These are phyloP conservation scores for Elongisporangium anandrum DNA, from an alignment of 352 stramenopile species.

Conservation along the genomic window DNA sequence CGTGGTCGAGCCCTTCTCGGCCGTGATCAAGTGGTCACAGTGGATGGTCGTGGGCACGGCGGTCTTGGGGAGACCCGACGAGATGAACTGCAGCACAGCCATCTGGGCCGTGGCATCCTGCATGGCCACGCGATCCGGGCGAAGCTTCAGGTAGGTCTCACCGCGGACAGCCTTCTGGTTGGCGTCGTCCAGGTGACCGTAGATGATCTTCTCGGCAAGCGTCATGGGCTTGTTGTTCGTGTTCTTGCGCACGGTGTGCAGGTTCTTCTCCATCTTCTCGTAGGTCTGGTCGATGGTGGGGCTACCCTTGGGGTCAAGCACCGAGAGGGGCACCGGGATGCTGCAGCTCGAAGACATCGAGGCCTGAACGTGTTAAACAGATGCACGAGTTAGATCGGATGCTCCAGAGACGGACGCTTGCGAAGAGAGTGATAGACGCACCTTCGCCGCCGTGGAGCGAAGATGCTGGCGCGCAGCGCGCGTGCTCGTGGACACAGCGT, in stretches of 20 bases:
- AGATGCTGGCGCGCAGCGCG: slow-evolving; percentile 63
- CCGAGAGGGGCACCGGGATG: slow-evolving; percentile 75
- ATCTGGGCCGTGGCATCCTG: slow-evolving; percentile 94
- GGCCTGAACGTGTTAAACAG: slow-evolving; percentile 18
- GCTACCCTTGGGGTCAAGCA: slow-evolving; percentile 88
- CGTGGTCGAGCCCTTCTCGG: slow-evolving; percentile 86
- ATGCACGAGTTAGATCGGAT: neutral
- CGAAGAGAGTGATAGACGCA: slow-evolving; percentile 12
- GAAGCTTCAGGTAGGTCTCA: slow-evolving; percentile 92
- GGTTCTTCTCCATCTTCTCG: slow-evolving; percentile 90
- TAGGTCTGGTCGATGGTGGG: slow-evolving; percentile 92
- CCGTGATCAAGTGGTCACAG: slow-evolving; percentile 94
- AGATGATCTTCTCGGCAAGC: slow-evolving; percentile 94
- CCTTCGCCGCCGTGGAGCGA: slow-evolving; percentile 61
- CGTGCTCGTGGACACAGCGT: slow-evolving; percentile 54
- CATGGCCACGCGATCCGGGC: slow-evolving; percentile 92
- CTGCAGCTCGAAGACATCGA: slow-evolving; percentile 75
- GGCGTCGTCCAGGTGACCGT: slow-evolving; percentile 90
- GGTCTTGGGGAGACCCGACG: slow-evolving; percentile 90
- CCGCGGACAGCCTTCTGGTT: slow-evolving; percentile 79
- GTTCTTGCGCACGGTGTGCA: slow-evolving; percentile 87
- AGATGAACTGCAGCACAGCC: slow-evolving; percentile 95
- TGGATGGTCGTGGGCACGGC: slow-evolving; percentile 92
- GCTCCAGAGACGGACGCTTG: neutral
- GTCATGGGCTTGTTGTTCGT: slow-evolving; percentile 88